These are phyloP conservation scores for Rhizophora mangle DNA, from an alignment of 345 rosid genomes.

Conservation along the genomic window DNA sequence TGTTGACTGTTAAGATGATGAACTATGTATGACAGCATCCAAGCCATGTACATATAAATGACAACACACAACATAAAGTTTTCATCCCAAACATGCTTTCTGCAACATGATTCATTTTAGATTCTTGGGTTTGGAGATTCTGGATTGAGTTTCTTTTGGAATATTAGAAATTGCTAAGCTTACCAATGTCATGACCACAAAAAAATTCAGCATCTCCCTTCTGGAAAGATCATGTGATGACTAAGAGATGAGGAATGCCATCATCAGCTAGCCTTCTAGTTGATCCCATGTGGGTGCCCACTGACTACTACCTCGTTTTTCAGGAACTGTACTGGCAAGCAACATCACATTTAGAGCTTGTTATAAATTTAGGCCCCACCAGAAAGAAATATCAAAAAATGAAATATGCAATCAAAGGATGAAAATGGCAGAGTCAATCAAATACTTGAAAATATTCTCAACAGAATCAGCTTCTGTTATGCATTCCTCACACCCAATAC, in stretches of 20 bases:
- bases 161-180: neutral
- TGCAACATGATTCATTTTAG: neutral
- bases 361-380: neutral
- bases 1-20: neutral
- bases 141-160: neutral
- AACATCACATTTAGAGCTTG: neutral
- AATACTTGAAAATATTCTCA: neutral
- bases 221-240: neutral
- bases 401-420: neutral
- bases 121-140: neutral
- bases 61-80: neutral
- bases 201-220: neutral
- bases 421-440: neutral
- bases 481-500: neutral
- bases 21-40: neutral
- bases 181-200: neutral
- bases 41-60: neutral
- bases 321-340: constrained; percentile 4
- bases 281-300: neutral
- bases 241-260: neutral
- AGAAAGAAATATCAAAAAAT: neutral
- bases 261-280: neutral
- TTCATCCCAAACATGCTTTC: neutral
- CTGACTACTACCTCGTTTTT: neutral
- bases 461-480: neutral